phyloP scores from a whole-genome alignment of 768 basidiomycete genomes.

The Tulasnella sp. region DNA sequence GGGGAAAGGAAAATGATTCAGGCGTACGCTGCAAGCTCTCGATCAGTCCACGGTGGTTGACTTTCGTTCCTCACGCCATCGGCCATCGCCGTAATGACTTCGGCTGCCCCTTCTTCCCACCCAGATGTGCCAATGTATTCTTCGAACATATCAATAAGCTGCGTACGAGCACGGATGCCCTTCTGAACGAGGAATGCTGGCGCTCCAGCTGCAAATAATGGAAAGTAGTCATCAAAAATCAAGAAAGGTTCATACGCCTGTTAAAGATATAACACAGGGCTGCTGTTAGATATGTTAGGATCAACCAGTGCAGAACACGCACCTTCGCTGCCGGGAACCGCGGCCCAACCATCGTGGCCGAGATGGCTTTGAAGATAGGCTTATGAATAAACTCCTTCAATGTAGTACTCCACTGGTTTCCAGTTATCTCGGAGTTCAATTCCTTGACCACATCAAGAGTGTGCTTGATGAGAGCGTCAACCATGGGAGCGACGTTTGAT shows the following conservation, averaged over 20 bases:
- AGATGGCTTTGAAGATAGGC: background rate
- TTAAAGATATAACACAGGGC: background rate
- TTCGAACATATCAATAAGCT: conserved; percentile 4
- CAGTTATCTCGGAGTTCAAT: background rate
- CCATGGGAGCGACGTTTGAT: background rate
- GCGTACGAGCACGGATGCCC: background rate
- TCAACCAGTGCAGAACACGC: background rate
- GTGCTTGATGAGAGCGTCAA: background rate
- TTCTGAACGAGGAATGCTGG: conserved; percentile 20
- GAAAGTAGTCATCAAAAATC: conserved; percentile 25
- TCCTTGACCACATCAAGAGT: background rate
- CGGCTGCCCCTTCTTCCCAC: background rate
- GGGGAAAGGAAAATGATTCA: background rate
- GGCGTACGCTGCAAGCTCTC: conserved; percentile 7
- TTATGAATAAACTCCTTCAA: background rate
- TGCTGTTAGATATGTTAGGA: background rate
- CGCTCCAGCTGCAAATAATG: conserved; percentile 18
- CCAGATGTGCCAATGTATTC: background rate
- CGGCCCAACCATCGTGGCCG: background rate
- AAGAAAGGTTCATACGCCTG: conserved; percentile 18
- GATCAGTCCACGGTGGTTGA: background rate
- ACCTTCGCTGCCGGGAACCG: background rate
- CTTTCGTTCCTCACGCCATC: background rate
- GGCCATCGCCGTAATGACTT: background rate
- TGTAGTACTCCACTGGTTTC: background rate